phyloP scores from a whole-genome alignment of 148 eudicot species.

The Vaccinium vitisidaea region DNA sequence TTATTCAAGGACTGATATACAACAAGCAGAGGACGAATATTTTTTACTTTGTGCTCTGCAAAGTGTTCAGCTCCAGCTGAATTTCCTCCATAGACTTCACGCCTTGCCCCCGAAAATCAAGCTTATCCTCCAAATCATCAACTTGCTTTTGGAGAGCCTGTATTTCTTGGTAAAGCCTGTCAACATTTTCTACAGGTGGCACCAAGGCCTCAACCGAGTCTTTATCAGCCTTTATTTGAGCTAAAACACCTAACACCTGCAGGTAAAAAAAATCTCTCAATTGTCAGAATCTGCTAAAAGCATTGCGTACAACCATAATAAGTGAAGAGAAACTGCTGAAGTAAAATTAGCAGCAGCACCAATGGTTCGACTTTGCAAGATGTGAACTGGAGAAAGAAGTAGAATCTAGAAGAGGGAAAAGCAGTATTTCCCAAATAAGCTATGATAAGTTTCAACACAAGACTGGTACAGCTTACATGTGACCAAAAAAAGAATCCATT shows the following conservation, averaged over 20 bases:
- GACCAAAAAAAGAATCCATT: background rate
- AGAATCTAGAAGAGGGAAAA: background rate
- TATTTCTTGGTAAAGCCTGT: conserved; percentile 63
- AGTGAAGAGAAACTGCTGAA: background rate
- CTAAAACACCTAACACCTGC: conserved; percentile 77
- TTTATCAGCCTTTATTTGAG: conserved; percentile 87
- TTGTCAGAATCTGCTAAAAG: conserved; percentile 12
- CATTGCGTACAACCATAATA: background rate
- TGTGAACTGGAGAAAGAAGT: background rate
- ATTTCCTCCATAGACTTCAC: conserved; percentile 65
- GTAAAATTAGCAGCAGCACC: background rate
- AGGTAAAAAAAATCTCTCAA: conserved; percentile 21
- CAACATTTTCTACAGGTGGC: conserved; percentile 68
- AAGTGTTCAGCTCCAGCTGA: conserved; percentile 49
- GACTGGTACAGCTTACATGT: background rate
- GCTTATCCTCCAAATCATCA: conserved; percentile 60
- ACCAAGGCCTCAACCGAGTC: conserved; percentile 70
- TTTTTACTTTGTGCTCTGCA: conserved; percentile 57
- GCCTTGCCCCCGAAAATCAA: conserved; percentile 59
- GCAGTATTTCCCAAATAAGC: background rate
- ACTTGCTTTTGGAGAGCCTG: conserved; percentile 52
- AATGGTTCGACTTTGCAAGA: background rate
- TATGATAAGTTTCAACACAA: background rate
- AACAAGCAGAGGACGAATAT: conserved; percentile 1
- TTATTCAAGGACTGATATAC: background rate